Conservation (phyloP, 2,329 filamentous ascomycete genomes). For the Catunica adiposa region DNA sequence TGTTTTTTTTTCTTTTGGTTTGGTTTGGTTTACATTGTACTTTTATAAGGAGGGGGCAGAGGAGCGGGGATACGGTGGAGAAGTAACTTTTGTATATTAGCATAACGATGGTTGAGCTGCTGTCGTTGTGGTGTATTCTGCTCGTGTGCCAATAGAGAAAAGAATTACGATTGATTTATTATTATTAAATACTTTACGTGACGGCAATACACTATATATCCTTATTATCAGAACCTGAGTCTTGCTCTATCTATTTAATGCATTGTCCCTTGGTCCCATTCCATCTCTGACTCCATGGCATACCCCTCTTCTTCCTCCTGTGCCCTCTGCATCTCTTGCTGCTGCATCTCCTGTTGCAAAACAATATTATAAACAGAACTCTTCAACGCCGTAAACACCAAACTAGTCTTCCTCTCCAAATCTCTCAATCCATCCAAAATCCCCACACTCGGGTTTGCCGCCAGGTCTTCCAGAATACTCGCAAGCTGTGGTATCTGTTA, state of each 20-base stretch:
- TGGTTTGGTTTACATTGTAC: not conserved
- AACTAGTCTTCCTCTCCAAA: conserved; percentile 81
- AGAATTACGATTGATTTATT: not conserved
- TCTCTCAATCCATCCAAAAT: conserved; percentile 75
- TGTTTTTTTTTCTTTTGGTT: not conserved
- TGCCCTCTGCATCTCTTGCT: conserved; percentile 16
- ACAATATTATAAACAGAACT: conserved; percentile 98
- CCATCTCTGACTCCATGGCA: conserved; percentile 11
- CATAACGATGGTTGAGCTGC: not conserved
- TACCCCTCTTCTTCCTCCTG: conserved; percentile 18
- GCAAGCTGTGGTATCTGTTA: conserved; percentile 33
- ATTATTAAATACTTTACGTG: not conserved
- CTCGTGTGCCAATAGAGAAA: not conserved
- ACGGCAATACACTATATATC: not conserved
- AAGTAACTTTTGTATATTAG: conserved; percentile 9
- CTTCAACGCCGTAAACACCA: conserved; percentile 91
- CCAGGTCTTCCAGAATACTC: conserved; percentile 43
- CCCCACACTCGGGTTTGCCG: conserved; percentile 55
- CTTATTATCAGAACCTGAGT: not conserved
- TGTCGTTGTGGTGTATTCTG: not conserved
- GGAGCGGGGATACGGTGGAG: not conserved
- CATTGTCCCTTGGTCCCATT: conserved; percentile 12
- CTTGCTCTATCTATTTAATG: not conserved
- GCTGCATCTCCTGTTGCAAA: conserved; percentile 74
- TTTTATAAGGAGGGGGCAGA: not conserved